Evolutionary conservation across 352 stramenopile genomes (phyloP), one percentile per base, ranked within the genome.

Genomic region (Elongisporangium prolatum): DNA sequence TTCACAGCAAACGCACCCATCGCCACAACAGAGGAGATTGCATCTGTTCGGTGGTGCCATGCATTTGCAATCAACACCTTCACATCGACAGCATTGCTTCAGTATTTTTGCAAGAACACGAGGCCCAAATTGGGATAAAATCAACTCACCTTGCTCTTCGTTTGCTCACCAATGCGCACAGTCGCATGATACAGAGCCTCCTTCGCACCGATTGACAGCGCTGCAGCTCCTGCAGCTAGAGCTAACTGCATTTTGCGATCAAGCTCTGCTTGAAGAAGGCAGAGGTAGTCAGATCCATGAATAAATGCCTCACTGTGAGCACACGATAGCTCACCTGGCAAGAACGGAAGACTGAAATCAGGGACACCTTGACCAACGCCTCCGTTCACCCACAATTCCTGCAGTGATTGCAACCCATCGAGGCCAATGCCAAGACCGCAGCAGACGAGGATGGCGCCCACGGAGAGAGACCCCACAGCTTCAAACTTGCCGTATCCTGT

Each of bases 51-150:
- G 57, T 97, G 89, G 57, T 99, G 96, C 96, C 96, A 99, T 7
- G 97, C 97, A 80, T 99, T 99, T 16, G 97, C 96, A 61, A 98
- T 97, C 44, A 99, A 74, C 18, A 98, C 92, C 68, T 91, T 77
- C 4, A 1, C n/a, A 21, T n/a, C 21, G 24, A 2, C 4, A 51
- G n/a, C 21, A 47, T 17, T 16, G 10, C n/a, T 58, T 16, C 13
- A 54, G 54, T 3, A n/a, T n/a, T 20, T 49, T 56, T 21, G 20
- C n/a, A 51, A 4, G 20, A 21, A 50, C 10, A 25, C 13, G 21
- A 51, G 21, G 11, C 50, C 20, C 28, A 14, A 7, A 21, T 37
- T 25, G 34, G n/a, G n/a, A n/a, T 14, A 20, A 28, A 14, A 11
- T 13, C 49, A 34, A 51, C 49, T 24, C 51, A 79, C 76, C 57